These are phyloP conservation scores for Vigna hirtella DNA, from an alignment of 306 rosid genomes.

Conservation along the genomic window DNA sequence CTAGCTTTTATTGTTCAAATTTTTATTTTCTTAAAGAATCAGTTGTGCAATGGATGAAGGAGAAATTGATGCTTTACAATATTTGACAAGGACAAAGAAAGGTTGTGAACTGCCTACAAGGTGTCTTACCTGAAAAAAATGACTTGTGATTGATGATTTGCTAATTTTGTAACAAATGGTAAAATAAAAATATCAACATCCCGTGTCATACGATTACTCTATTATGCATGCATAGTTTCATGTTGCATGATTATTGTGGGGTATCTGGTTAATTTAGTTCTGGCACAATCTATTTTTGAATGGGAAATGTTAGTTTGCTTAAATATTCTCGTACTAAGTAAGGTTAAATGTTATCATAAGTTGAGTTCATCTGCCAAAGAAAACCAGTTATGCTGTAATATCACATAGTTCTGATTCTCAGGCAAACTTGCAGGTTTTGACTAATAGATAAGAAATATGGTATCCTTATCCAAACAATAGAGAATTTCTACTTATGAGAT, in stretches of 20 bases:
- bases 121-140: neutral
- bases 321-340: neutral
- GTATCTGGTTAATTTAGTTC: neutral
- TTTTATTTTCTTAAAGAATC: slow-evolving; percentile 10
- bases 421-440: neutral
- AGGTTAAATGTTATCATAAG: neutral
- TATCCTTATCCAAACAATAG: slow-evolving; percentile 27
- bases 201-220: neutral
- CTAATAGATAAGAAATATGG: neutral
- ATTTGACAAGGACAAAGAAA: neutral
- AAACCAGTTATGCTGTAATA: slow-evolving; percentile 1
- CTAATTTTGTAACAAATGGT: neutral
- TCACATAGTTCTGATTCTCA: slow-evolving; percentile 20
- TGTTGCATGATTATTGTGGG: neutral
- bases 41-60: slow-evolving; percentile 2
- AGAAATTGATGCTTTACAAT: neutral
- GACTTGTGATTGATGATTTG: slow-evolving; percentile 12
- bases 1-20: neutral
- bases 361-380: slow-evolving; percentile 12
- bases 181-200: neutral
- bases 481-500: slow-evolving; percentile 35
- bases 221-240: neutral
- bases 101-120: neutral
- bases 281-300: neutral
- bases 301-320: slow-evolving; percentile 6